Evolutionary conservation across 192 early-diverging fungal genomes (phyloP).

Genomic region (Kickxella alabastrina): DNA sequence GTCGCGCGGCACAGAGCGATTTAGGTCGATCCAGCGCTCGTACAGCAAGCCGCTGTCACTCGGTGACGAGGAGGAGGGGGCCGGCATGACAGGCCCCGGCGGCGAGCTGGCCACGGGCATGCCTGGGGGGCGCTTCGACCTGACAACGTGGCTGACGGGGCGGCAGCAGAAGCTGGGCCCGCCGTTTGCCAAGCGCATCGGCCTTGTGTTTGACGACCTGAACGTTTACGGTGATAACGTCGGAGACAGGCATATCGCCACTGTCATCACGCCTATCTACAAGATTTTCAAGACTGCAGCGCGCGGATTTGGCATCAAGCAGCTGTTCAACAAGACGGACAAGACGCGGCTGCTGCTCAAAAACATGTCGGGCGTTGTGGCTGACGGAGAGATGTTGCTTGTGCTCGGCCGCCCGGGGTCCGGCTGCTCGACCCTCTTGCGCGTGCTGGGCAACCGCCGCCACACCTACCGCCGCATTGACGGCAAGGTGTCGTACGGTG

Average conservation of each 20-base stretch:
- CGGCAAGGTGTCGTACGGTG: conserved; percentile 64
- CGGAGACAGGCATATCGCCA: conserved; percentile 33
- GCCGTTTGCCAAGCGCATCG: conserved; percentile 48
- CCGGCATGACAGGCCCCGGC: conserved; percentile 4
- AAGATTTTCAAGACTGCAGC: conserved; percentile 17
- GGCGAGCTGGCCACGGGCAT: not conserved
- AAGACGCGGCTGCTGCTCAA: conserved; percentile 51
- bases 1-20: conserved; percentile 26
- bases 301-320: conserved; percentile 23
- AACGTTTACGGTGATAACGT: conserved; percentile 34
- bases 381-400: conserved; percentile 69
- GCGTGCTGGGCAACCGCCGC: conserved; percentile 60
- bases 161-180: conserved; percentile 32
- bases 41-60: conserved; percentile 33
- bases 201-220: conserved; percentile 42
- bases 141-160: conserved; percentile 30
- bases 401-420: conserved; percentile 67
- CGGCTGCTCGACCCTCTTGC: conserved; percentile 64
- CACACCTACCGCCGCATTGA: conserved; percentile 52
- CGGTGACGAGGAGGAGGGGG: conserved; percentile 24
- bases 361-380: conserved; percentile 60
- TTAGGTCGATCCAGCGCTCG: conserved; percentile 42
- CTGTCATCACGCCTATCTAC: conserved; percentile 36
- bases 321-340: not conserved
- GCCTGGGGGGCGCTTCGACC: conserved; percentile 15